Evolutionary conservation across 2,329 filamentous ascomycete species (phyloP).

Genomic region (Botrytis fragariae): DNA sequence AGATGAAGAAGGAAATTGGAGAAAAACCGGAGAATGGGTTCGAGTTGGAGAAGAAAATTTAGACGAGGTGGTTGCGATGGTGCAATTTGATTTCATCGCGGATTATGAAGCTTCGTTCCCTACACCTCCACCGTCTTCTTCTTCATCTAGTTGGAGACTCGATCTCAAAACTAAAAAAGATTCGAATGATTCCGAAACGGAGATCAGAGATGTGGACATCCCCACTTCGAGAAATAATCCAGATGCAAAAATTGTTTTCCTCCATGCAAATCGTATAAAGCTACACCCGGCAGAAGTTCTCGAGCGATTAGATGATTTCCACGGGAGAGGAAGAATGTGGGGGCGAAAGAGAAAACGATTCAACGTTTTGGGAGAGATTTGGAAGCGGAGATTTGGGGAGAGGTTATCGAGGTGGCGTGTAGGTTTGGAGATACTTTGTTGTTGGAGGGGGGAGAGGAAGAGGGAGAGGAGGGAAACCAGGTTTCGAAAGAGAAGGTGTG

Average conservation of each 20-base stretch:
- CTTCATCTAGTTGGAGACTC: neutral
- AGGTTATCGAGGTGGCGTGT: slow-evolving; percentile 21
- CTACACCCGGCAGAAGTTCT: slow-evolving; percentile 8
- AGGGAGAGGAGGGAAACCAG: neutral
- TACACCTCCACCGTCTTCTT: neutral
- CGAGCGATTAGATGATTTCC: neutral
- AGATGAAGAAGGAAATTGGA: neutral
- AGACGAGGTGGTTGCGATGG: slow-evolving; percentile 3
- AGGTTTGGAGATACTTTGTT: neutral
- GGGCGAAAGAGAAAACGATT: neutral
- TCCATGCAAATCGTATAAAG: slow-evolving; percentile 17
- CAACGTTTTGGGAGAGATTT: slow-evolving; percentile 17
- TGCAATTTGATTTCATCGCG: slow-evolving; percentile 13
- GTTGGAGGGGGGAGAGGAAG: neutral
- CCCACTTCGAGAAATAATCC: neutral
- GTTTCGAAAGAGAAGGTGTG: neutral
- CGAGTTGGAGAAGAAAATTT: neutral
- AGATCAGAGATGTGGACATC: neutral
- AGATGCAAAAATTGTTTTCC: slow-evolving; percentile 5
- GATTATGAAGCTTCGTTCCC: slow-evolving; percentile 1
- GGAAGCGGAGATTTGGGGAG: slow-evolving; percentile 17
- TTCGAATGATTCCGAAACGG: neutral
- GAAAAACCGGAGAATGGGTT: neutral
- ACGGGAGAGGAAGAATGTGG: slow-evolving; percentile 7
- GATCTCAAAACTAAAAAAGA: neutral